phyloP scores from a whole-genome alignment of 2,329 filamentous ascomycete genomes.

The Cryphonectria japonica region DNA sequence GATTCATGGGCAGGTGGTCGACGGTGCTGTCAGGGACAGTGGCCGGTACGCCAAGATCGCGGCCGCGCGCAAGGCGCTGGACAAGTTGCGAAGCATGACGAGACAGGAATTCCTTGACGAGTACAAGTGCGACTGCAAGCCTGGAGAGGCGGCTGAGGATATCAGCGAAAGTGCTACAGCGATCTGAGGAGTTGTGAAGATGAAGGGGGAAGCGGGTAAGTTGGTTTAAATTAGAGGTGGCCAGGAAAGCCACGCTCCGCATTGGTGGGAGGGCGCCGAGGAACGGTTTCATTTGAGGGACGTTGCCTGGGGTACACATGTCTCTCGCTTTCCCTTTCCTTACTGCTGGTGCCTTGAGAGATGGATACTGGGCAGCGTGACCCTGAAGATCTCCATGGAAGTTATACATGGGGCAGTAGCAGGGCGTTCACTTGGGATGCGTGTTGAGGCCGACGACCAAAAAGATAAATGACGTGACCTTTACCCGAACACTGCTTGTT shows the following conservation, averaged over 20 bases:
- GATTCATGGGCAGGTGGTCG: slow-evolving; percentile 73
- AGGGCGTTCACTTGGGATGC: not conserved
- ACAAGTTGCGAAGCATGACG: slow-evolving; percentile 47
- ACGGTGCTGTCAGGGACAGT: slow-evolving; percentile 63
- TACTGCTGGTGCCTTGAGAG: too few relatives aligned
- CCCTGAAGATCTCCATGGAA: not conserved
- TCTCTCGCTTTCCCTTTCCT: not conserved
- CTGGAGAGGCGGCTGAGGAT: slow-evolving; percentile 29
- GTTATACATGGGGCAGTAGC: not conserved
- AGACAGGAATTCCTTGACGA: slow-evolving; percentile 61
- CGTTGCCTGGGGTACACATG: not conserved
- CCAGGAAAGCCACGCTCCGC: slow-evolving; percentile 18
- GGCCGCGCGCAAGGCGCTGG: slow-evolving; percentile 63
- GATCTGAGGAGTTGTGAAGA: slow-evolving; percentile 14
- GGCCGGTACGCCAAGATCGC: slow-evolving; percentile 73
- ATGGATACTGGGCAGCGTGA: not conserved
- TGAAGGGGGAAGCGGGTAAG: not conserved
- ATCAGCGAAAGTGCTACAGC: slow-evolving; percentile 26
- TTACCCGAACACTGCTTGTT: not conserved
- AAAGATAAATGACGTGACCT: not conserved
- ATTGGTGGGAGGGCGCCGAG: not conserved
- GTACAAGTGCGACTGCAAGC: slow-evolving; percentile 67
- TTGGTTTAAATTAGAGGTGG: not conserved
- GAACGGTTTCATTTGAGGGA: not conserved
- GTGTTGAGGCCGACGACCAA: not conserved